Conservation (phyloP, 768 basidiomycete genomes). For the Rhodotorula sphaerocarpa region DNA sequence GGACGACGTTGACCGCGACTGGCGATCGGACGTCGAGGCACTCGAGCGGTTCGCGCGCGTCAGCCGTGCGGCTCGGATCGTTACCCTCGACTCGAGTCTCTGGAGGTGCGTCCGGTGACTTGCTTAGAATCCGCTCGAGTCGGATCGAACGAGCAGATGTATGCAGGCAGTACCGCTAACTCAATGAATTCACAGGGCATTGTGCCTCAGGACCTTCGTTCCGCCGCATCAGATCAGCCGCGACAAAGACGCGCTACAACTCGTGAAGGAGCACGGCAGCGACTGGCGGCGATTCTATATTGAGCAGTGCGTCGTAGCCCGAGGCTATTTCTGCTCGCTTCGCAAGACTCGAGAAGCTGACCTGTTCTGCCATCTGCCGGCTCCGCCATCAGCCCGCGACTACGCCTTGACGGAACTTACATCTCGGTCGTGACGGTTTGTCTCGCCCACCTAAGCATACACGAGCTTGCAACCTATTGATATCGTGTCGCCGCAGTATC, state of each 20-base stretch:
- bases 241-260: background rate
- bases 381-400: slow-evolving; percentile 20
- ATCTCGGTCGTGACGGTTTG: slow-evolving; percentile 34
- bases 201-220: slow-evolving; percentile 12
- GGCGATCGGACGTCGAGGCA: slow-evolving; percentile 32
- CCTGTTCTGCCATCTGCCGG: background rate
- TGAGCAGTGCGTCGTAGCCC: slow-evolving; percentile 34
- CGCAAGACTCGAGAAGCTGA: too few relatives aligned
- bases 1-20: slow-evolving; percentile 6
- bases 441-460: too few relatives aligned
- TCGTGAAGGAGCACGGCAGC: slow-evolving; percentile 23
- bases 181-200: too few relatives aligned
- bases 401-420: slow-evolving; percentile 37
- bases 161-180: too few relatives aligned
- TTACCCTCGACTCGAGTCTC: slow-evolving; percentile 17
- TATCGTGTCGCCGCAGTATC: slow-evolving; percentile 16
- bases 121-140: too few relatives aligned
- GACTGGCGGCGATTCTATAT: slow-evolving; percentile 39
- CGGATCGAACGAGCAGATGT: too few relatives aligned
- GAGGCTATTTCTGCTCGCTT: too few relatives aligned
- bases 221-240: slow-evolving; percentile 27
- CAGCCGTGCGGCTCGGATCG: slow-evolving; percentile 25
- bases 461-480: too few relatives aligned
- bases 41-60: slow-evolving; percentile 26
- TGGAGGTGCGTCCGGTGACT: slow-evolving; percentile 16